Conservation (phyloP, 345 rosid species). For the Anacardium occidentale region DNA sequence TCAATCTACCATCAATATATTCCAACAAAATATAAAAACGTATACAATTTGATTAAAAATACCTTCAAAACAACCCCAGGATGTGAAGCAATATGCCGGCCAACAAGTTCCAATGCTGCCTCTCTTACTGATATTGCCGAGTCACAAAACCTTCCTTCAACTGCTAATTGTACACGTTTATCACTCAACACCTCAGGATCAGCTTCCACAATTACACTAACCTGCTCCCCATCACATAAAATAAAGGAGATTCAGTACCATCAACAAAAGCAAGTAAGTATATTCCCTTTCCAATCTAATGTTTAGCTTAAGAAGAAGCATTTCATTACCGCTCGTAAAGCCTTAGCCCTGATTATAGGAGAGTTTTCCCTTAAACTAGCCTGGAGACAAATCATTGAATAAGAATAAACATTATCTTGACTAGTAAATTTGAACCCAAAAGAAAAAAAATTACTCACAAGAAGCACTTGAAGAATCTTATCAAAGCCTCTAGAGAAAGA, state of each 20-base stretch:
- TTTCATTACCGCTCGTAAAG: constrained; percentile 82
- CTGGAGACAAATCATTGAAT: constrained; percentile 41
- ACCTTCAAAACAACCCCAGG: constrained; percentile 97
- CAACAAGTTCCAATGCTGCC: constrained; percentile 98
- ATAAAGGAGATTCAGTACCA: constrained; percentile 4
- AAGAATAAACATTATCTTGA: constrained; percentile 22
- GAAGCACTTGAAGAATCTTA: constrained; percentile 91
- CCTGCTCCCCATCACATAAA: constrained; percentile 55
- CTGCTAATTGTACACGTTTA: constrained; percentile 91
- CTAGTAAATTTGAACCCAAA: constrained; percentile 21
- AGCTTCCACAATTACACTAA: constrained; percentile 92
- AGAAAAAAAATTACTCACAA: constrained; percentile 60
- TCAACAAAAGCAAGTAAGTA: constrained; percentile 19
- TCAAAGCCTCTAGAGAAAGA: constrained; percentile 97
- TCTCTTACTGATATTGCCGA: constrained; percentile 98
- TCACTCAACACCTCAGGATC: constrained; percentile 97
- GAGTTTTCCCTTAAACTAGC: constrained; percentile 97
- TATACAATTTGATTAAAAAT: constrained; percentile 20
- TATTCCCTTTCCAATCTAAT: constrained; percentile 6
- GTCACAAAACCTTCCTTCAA: constrained; percentile 99
- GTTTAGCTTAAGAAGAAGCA: constrained; percentile 3
- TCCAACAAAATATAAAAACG: constrained; percentile 14
- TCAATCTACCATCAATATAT: constrained; percentile 2
- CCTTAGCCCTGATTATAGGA: constrained; percentile 92
- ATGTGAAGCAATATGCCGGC: constrained; percentile 96